Conservation (phyloP, 768 basidiomycete genomes). For the Macrolepiota albuminosa region DNA sequence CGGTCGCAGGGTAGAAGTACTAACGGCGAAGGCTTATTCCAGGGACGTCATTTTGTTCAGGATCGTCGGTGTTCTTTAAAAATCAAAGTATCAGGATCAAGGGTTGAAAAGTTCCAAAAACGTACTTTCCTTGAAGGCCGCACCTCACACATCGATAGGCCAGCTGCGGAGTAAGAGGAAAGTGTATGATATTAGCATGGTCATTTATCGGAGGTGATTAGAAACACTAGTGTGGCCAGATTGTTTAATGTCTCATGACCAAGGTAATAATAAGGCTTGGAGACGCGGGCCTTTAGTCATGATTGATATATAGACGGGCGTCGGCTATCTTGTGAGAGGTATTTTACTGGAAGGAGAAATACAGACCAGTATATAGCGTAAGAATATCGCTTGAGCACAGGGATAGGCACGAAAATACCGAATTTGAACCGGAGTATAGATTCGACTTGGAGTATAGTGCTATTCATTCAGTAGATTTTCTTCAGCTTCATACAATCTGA, state of each 20-base stretch:
- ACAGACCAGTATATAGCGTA: background rate
- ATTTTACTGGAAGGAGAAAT: background rate
- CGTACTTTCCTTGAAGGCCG: background rate
- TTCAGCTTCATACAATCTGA: background rate
- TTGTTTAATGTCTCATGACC: background rate
- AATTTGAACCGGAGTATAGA: background rate
- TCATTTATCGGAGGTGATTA: background rate
- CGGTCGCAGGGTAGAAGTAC: no score
- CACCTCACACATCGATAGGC: background rate
- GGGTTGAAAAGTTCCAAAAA: background rate
- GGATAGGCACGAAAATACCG: background rate
- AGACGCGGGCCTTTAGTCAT: background rate
- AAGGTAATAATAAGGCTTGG: background rate
- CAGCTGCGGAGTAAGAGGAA: background rate
- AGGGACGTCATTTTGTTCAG: background rate
- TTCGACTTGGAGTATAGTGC: background rate
- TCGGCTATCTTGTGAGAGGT: background rate
- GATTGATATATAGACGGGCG: background rate
- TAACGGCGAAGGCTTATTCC: background rate
- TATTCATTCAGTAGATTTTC: background rate
- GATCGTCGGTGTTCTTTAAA: background rate
- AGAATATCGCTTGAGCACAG: background rate
- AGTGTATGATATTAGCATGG: background rate
- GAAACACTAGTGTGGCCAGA: background rate
- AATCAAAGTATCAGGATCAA: background rate